Percentiles rank a stretch among this genome's conserved stretches.
Conservation (phyloP, 2,329 filamentous ascomycete genomes). For the Aureobasidium subglaciale region DNA sequence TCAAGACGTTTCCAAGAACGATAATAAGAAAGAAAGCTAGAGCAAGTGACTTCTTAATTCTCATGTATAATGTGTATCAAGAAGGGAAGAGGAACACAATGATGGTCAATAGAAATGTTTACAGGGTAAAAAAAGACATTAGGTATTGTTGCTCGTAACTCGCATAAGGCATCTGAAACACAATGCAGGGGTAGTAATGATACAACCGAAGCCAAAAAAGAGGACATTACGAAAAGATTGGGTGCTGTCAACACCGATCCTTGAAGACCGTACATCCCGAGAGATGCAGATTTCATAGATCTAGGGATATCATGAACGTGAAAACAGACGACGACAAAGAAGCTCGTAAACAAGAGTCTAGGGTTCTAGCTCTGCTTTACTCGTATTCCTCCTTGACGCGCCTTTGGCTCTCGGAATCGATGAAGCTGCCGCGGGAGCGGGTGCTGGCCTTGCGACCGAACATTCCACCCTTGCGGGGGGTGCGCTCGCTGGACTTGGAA, state of each 20-base stretch:
- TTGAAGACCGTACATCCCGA: background rate
- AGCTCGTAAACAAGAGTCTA: background rate
- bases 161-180: background rate
- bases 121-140: conserved; percentile 13
- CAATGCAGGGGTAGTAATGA: background rate
- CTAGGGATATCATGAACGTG: background rate
- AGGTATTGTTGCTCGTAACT: conserved; percentile 3
- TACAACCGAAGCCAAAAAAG: background rate
- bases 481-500: conserved; percentile 34
- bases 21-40: background rate
- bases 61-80: background rate
- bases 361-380: no score
- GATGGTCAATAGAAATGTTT: no score
- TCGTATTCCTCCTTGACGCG: conserved; percentile 66
- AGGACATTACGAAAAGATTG: conserved; percentile 4
- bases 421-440: conserved; percentile 44
- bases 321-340: background rate
- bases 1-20: no score
- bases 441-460: conserved; percentile 47
- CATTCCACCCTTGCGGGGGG: conserved; percentile 32
- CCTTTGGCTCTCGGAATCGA: conserved; percentile 50
- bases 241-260: background rate
- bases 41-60: background rate
- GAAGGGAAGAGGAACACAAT: background rate
- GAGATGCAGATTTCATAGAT: background rate